Evolutionary conservation across 495 filamentous ascomycete genomes (phyloP).

Genomic region (Echria macrotheca): DNA sequence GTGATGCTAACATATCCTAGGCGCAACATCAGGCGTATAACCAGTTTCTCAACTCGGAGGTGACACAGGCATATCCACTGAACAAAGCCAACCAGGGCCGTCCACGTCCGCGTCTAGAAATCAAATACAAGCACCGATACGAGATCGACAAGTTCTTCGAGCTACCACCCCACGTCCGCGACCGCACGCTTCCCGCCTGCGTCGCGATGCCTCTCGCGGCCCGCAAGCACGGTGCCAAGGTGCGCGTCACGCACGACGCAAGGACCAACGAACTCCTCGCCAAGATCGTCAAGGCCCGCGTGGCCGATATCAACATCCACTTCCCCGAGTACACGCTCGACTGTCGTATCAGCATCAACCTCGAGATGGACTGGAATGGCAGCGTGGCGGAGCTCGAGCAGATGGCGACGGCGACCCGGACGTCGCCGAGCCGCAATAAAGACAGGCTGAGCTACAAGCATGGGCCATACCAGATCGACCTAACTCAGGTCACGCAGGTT

Average conservation of each 20-base stretch:
- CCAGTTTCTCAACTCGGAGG: conserved; percentile 67
- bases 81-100: conserved; percentile 32
- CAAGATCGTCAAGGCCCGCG: conserved; percentile 80
- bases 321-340: conserved; percentile 69
- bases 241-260: conserved; percentile 73
- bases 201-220: conserved; percentile 48
- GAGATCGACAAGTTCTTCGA: conserved; percentile 81
- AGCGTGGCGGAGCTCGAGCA: conserved; percentile 50
- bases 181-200: conserved; percentile 34
- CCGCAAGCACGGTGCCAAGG: conserved; percentile 53
- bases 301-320: conserved; percentile 78
- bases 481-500: conserved; percentile 70
- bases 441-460: conserved; percentile 87
- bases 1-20: conserved; percentile 32
- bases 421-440: conserved; percentile 63
- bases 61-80: conserved; percentile 46
- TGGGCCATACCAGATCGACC: conserved; percentile 75
- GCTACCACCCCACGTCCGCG: conserved; percentile 51
- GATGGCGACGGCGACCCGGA: conserved; percentile 26
- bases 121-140: conserved; percentile 73
- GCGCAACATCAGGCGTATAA: conserved; percentile 74
- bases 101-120: conserved; percentile 48
- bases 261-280: conserved; percentile 65
- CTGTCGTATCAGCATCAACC: conserved; percentile 81
- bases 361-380: conserved; percentile 83